phyloP scores from a whole-genome alignment of 345 rosid species.

The Citrus cavaleriei region DNA sequence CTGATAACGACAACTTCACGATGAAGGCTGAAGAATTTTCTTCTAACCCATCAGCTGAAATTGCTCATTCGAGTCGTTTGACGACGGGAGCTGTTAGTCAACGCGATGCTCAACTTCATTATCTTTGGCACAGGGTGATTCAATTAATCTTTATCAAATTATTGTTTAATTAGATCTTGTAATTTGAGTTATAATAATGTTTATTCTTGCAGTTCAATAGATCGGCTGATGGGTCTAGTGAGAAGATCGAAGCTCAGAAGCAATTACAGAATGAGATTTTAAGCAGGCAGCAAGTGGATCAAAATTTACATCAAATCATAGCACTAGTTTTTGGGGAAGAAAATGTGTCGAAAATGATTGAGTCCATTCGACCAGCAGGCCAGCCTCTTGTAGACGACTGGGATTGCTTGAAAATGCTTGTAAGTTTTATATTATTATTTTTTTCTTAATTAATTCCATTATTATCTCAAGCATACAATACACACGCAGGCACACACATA shows the following conservation, averaged over 20 bases:
- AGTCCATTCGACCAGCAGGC: conserved; percentile 19
- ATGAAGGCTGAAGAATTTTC: no score
- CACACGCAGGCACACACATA: no score
- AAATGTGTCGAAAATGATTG: background rate
- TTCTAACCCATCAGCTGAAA: no score
- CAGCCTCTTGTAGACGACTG: conserved; percentile 45
- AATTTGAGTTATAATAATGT: no score
- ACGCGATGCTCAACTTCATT: conserved; percentile 38
- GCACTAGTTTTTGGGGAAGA: conserved; percentile 24
- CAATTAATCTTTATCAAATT: no score
- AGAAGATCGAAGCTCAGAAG: no score
- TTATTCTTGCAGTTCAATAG: no score
- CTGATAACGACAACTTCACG: no score
- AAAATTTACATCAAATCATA: conserved; percentile 28
- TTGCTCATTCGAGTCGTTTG: background rate
- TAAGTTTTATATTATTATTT: background rate
- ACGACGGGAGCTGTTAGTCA: conserved; percentile 19
- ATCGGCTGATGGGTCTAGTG: no score
- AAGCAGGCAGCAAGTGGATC: conserved; percentile 36
- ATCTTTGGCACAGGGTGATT: conserved; percentile 34
- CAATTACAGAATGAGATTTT: conserved; percentile 20
- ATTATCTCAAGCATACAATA: no score
- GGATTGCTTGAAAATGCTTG: conserved; percentile 44
- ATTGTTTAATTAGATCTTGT: no score
- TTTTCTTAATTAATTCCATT: no score